phyloP scores from a whole-genome alignment of 164 flowering plant species.

The Vitis amurensis region DNA sequence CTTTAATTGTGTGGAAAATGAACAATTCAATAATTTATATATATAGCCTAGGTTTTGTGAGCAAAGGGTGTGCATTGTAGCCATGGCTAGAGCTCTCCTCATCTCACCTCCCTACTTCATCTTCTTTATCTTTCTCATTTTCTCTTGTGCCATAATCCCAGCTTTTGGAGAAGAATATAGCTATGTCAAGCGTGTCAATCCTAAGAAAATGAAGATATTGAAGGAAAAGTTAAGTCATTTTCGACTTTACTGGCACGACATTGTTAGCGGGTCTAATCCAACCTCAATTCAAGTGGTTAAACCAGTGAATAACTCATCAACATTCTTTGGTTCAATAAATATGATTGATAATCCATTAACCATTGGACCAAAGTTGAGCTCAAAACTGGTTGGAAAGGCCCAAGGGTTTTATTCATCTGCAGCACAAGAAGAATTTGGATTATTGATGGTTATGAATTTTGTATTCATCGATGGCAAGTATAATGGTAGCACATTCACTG shows the following conservation, averaged over 20 bases:
- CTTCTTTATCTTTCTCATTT: no score
- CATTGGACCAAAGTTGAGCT: constrained; percentile 22
- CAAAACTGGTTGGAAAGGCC: constrained; percentile 29
- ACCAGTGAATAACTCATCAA: no score
- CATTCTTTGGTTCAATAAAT: constrained; percentile 15
- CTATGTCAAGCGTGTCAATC: background rate
- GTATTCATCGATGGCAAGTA: constrained; percentile 32
- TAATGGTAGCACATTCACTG: constrained; percentile 32
- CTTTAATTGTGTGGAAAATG: no score
- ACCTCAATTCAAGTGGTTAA: no score
- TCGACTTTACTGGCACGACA: constrained; percentile 19
- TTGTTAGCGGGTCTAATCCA: background rate
- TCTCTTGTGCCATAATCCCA: no score
- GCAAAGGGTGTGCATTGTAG: no score
- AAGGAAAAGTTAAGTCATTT: constrained; percentile 17
- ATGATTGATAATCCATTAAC: constrained; percentile 41
- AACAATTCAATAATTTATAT: no score
- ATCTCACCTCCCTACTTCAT: background rate
- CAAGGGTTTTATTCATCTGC: constrained; percentile 38
- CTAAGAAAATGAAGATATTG: background rate
- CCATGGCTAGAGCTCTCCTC: no score
- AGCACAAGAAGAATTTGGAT: constrained; percentile 17
- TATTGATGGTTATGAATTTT: constrained; percentile 40
- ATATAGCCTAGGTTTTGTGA: no score
- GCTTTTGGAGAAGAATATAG: no score